These are phyloP conservation scores for Populus ilicifolia DNA, from an alignment of 345 rosid genomes.

Conservation along the genomic window DNA sequence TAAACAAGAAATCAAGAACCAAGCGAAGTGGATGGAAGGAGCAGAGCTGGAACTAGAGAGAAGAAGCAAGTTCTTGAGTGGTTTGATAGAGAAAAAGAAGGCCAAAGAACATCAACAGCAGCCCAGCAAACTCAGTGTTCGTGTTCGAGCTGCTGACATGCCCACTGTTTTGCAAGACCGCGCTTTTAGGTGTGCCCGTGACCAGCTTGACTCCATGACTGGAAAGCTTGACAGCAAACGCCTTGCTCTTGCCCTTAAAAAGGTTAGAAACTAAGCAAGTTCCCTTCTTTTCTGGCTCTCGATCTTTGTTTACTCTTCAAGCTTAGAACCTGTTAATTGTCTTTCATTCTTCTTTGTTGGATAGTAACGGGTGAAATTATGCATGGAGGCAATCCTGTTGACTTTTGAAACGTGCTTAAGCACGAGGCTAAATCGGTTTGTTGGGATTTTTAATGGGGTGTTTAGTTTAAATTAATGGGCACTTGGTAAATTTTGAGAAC, in stretches of 20 bases:
- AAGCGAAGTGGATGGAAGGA: constrained; percentile 47
- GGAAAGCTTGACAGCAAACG: constrained; percentile 82
- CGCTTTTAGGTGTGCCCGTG: constrained; percentile 76
- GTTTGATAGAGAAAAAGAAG: constrained; percentile 90
- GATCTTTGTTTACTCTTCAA: background rate
- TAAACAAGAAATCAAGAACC: background rate
- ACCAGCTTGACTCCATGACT: constrained; percentile 69
- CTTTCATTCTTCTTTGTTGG: background rate
- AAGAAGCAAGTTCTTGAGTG: constrained; percentile 77
- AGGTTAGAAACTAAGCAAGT: constrained; percentile 32
- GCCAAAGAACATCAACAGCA: constrained; percentile 61
- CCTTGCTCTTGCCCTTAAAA: constrained; percentile 87
- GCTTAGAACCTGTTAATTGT: background rate
- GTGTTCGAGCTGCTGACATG: constrained; percentile 88
- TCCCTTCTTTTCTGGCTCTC: background rate
- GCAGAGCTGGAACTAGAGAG: constrained; percentile 89
- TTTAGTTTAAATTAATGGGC: background rate
- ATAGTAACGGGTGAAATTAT: background rate
- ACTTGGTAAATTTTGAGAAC: background rate
- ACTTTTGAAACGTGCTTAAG: background rate
- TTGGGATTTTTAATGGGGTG: background rate
- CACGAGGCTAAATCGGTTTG: background rate
- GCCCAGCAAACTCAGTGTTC: constrained; percentile 49
- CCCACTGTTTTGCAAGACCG: constrained; percentile 56
- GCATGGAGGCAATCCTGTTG: background rate